Conservation (phyloP, 2,329 filamentous ascomycete species). For the Diaporthe capsici region DNA sequence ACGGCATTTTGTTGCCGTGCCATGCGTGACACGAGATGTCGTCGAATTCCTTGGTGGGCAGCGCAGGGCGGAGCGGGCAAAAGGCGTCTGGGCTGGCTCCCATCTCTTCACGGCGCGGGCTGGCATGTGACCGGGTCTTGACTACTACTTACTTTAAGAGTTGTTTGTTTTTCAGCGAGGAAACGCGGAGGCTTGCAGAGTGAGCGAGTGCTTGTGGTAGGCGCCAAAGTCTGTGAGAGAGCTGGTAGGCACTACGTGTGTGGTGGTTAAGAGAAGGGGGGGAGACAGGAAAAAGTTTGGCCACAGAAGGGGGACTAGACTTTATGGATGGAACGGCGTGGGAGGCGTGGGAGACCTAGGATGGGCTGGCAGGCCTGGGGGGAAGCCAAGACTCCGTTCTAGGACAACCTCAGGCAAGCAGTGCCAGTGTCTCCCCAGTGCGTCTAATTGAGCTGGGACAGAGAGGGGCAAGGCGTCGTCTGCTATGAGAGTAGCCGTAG, state of each 20-base stretch:
- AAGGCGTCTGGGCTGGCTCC: slow-evolving; percentile 29
- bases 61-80: not conserved
- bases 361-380: slow-evolving; percentile 25
- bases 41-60: slow-evolving; percentile 17
- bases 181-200: slow-evolving; percentile 4
- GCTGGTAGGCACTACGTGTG: slow-evolving; percentile 16
- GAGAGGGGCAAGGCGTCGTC: slow-evolving; percentile 27
- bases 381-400: slow-evolving; percentile 38
- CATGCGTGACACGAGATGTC: slow-evolving; percentile 9
- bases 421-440: slow-evolving; percentile 25
- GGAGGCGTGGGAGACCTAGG: slow-evolving; percentile 23
- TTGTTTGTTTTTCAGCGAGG: slow-evolving; percentile 16
- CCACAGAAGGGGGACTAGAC: slow-evolving; percentile 30
- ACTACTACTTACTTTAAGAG: slow-evolving; percentile 36
- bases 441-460: slow-evolving; percentile 22
- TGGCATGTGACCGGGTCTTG: slow-evolving; percentile 21
- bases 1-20: not conserved
- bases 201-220: not conserved
- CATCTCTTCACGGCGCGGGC: slow-evolving; percentile 25
- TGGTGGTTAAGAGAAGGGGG: slow-evolving; percentile 27
- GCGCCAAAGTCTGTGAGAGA: slow-evolving; percentile 19
- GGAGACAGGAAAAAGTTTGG: slow-evolving; percentile 21
- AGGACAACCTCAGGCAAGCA: slow-evolving; percentile 34
- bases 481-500: slow-evolving; percentile 2
- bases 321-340: slow-evolving; percentile 34